These are phyloP conservation scores for Xylaria nigripes DNA, from an alignment of 495 filamentous ascomycete genomes.

Conservation along the genomic window DNA sequence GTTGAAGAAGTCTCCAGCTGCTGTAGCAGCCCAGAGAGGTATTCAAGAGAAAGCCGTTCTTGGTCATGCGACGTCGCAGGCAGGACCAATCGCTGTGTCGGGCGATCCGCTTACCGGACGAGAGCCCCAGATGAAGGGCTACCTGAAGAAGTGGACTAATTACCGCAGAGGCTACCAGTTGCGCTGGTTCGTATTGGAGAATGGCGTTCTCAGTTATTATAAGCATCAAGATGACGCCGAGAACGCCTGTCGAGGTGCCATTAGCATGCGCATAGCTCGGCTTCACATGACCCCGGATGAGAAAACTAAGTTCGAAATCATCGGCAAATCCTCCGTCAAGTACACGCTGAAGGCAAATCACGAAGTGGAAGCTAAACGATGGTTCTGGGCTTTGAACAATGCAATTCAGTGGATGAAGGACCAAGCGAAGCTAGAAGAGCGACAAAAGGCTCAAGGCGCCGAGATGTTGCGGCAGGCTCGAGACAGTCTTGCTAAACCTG, in stretches of 20 bases:
- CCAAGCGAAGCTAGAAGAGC: slow-evolving; percentile 84
- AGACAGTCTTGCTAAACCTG: slow-evolving; percentile 44
- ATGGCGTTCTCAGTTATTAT: slow-evolving; percentile 96
- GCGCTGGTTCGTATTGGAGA: slow-evolving; percentile 95
- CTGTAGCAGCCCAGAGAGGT: slow-evolving; percentile 85
- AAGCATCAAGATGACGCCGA: slow-evolving; percentile 96
- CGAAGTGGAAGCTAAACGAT: slow-evolving; percentile 82
- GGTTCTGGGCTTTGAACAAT: slow-evolving; percentile 99
- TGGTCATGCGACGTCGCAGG: slow-evolving; percentile 60
- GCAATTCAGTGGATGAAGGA: slow-evolving; percentile 98
- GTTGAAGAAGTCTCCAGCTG: slow-evolving; percentile 88
- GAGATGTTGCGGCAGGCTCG: slow-evolving; percentile 72
- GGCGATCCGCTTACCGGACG: slow-evolving; percentile 67
- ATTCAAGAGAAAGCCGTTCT: slow-evolving; percentile 96
- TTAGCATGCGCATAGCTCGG: slow-evolving; percentile 95
- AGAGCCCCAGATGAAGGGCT: slow-evolving; percentile 95
- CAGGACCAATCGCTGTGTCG: slow-evolving; percentile 42
- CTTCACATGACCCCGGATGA: slow-evolving; percentile 94
- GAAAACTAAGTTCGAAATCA: slow-evolving; percentile 94
- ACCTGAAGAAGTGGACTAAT: slow-evolving; percentile 98
- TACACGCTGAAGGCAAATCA: slow-evolving; percentile 97
- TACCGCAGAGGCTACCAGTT: slow-evolving; percentile 95
- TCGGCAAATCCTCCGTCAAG: slow-evolving; percentile 97
- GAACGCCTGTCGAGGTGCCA: slow-evolving; percentile 89
- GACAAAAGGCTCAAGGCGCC: slow-evolving; percentile 59